Percentiles rank a stretch among this genome's conserved stretches.
phyloP scores from a whole-genome alignment of 768 basidiomycete species.

The Trametes coccinea region DNA sequence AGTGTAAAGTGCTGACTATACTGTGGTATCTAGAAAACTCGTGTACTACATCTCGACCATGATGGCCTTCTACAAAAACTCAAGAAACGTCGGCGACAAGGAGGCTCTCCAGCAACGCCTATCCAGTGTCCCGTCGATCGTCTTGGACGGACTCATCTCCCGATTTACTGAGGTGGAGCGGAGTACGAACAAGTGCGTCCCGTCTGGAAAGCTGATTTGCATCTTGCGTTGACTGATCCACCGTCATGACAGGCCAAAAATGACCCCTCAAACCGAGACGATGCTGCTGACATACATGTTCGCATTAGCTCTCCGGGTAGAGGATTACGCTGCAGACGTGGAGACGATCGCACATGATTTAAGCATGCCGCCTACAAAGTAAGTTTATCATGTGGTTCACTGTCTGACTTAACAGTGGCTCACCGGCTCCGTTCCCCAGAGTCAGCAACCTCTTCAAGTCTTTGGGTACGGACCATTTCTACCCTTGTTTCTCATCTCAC shows the following conservation, averaged over 20 bases:
- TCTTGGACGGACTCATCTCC: conserved; percentile 73
- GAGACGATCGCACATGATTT: conserved; percentile 72
- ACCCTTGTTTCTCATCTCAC: background rate
- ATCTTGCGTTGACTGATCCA: background rate
- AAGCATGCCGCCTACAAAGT: conserved; percentile 65
- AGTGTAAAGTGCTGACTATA: background rate
- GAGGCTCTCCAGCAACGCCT: conserved; percentile 58
- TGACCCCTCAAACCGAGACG: conserved; percentile 70
- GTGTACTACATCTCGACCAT: conserved; percentile 82
- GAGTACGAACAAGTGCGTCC: conserved; percentile 61
- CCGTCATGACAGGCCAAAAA: conserved; percentile 33
- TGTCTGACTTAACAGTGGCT: conserved; percentile 2
- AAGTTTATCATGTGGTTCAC: conserved; percentile 31
- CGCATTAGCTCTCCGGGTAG: conserved; percentile 75
- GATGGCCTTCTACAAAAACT: conserved; percentile 62
- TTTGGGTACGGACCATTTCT: conserved; percentile 47
- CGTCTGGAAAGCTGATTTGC: too few relatives aligned
- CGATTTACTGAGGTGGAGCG: conserved; percentile 80
- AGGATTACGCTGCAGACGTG: conserved; percentile 74
- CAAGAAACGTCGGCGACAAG: conserved; percentile 47
- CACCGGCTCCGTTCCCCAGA: conserved; percentile 33
- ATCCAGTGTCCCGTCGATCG: conserved; percentile 53
- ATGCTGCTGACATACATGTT: conserved; percentile 78
- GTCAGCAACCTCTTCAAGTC: conserved; percentile 74
- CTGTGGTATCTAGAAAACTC: conserved; percentile 53